Evolutionary conservation across 805 yeast genomes (phyloP), one percentile per base, ranked within the genome.

Genomic region (Ogataea chonburiensis): DNA sequence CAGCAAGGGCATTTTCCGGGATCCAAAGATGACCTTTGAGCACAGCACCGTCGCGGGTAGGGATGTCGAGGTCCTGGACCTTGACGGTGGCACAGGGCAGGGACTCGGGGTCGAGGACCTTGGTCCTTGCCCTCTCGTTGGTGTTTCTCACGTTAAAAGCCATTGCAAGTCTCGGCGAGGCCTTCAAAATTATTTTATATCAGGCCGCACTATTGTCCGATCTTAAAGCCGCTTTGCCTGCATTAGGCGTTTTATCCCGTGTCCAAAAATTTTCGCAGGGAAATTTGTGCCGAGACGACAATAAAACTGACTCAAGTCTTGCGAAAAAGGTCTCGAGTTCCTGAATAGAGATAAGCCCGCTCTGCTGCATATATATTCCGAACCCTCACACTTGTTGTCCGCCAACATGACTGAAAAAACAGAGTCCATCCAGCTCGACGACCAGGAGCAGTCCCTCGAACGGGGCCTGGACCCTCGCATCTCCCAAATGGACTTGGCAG

Each of bases 1-100:
- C 48, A 9, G 49, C 47, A 44, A 50, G 43, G 2, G 69, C 67
- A 3, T 52, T 52, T 16, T 53, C 48, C 5, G 75, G 74, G 29
- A 68, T 55, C 75, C 74, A 70, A 22, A 66, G 52, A 43, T 68
- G 68, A 3, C 70, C 74, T 42, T 60, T 63, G 11, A 69, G 38
- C 11, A 52, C 43, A 14, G 50, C 28, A 0, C 72, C 73, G 50
- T 68, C 74, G 17, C 55, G 58, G 59, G 65, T 48, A 2, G 66
- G 61, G 36, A 69, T 64, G 21, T 50, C 46, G 11, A 68, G 50
- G 41, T 64, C 53, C 35, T 63, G 65, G 4, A 66, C 31, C 39
- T 67, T 67, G 31, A 49, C 37, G 10, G 55, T 46, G 18, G 55
- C 56, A 42, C 46, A 49, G 2, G 65, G 66, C 14, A 67, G 43